Evolutionary conservation across 441 rosid species (phyloP).

Genomic region (Erysimum cheiri): DNA sequence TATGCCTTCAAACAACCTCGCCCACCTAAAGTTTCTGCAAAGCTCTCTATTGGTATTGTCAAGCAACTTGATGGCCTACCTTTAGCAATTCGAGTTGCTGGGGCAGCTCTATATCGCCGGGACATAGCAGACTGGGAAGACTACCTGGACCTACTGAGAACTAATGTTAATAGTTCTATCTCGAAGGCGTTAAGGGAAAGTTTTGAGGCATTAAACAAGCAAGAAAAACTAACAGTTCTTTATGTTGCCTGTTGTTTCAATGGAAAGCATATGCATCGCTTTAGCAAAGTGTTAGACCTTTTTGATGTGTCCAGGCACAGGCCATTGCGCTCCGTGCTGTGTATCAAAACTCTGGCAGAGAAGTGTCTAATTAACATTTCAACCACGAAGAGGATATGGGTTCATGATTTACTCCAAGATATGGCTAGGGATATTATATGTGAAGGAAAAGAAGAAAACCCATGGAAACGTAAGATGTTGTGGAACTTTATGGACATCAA

Average conservation of each 20-base stretch:
- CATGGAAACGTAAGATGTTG: constrained; percentile 48
- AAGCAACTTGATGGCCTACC: constrained; percentile 43
- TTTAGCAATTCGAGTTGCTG: constrained; percentile 39
- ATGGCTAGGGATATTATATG: constrained; percentile 58
- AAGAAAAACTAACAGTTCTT: constrained; percentile 40
- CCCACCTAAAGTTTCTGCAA: constrained; percentile 9
- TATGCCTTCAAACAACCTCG: constrained; percentile 32
- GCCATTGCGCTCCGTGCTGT: constrained; percentile 3
- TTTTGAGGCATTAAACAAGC: constrained; percentile 28
- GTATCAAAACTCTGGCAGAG: constrained; percentile 10
- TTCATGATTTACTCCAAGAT: constrained; percentile 52
- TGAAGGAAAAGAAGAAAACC: constrained; percentile 41
- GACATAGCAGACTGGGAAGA: constrained; percentile 28
- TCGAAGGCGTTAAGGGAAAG: neutral
- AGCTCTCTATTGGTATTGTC: constrained; percentile 20
- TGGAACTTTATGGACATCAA: constrained; percentile 33
- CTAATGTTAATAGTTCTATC: constrained; percentile 7
- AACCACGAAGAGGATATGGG: constrained; percentile 18
- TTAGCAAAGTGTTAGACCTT: constrained; percentile 10
- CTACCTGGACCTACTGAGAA: neutral
- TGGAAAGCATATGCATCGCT: constrained; percentile 16
- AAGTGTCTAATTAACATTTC: constrained; percentile 33
- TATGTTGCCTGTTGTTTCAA: constrained; percentile 46
- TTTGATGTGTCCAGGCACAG: neutral
- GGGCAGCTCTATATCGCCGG: constrained; percentile 25